phyloP scores from a whole-genome alignment of 1,284 basidiomycete genomes.

The Boletus semigastroideus region DNA sequence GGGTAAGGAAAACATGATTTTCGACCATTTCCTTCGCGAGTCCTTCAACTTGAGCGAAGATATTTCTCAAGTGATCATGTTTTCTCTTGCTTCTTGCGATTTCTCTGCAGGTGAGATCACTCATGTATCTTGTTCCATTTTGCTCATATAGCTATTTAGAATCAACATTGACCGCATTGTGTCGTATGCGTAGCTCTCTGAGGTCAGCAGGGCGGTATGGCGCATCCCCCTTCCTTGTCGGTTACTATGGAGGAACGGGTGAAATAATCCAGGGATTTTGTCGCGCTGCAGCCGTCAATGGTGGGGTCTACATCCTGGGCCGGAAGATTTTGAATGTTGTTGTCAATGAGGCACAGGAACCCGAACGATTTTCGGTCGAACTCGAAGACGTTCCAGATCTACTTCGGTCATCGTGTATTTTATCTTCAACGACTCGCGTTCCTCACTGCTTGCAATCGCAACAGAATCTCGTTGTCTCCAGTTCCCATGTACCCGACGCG shows the following conservation, averaged over 20 bases:
- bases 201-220: constrained; percentile 87
- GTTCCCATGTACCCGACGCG: constrained; percentile 1
- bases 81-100: constrained; percentile 70
- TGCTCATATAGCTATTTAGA: constrained; percentile 45
- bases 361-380: constrained; percentile 42
- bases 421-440: constrained; percentile 40
- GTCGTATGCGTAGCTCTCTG: constrained; percentile 71
- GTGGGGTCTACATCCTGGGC: constrained; percentile 85
- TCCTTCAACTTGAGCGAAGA: constrained; percentile 63
- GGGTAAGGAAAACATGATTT: constrained; percentile 55
- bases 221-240: constrained; percentile 86
- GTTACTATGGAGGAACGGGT: constrained; percentile 91
- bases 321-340: constrained; percentile 47
- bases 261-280: constrained; percentile 95
- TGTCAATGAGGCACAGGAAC: constrained; percentile 19
- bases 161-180: constrained; percentile 59
- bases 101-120: constrained; percentile 47
- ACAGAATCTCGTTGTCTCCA: constrained; percentile 7
- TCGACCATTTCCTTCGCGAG: constrained; percentile 60
- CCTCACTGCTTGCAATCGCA: constrained; percentile 31
- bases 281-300: constrained; percentile 82
- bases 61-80: constrained; percentile 61
- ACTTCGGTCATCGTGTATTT: constrained; percentile 46
- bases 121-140: background rate
- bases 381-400: constrained; percentile 62